Conservation (phyloP, 306 rosid species). For the Medicago lupulina region DNA sequence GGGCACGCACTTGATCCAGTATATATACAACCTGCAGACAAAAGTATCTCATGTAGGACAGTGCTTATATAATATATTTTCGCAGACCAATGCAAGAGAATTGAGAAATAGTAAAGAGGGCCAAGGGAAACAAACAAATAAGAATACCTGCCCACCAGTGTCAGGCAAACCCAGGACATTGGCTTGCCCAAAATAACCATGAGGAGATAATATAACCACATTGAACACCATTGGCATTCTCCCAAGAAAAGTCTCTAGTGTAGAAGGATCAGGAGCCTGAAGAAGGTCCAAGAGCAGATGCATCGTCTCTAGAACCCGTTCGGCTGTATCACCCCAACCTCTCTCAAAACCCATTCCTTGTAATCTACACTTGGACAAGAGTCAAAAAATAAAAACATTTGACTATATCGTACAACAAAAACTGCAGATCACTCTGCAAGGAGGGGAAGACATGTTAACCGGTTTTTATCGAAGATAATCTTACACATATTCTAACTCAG, state of each 20-base stretch:
- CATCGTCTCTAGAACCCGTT: constrained; percentile 69
- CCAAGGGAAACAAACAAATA: not conserved
- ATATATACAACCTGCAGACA: constrained; percentile 84
- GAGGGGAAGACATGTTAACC: not conserved
- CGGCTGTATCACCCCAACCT: constrained; percentile 96
- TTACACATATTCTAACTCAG: constrained; percentile 85
- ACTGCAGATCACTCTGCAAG: constrained; percentile 14
- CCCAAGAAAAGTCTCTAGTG: constrained; percentile 84
- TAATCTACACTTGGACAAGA: constrained; percentile 52
- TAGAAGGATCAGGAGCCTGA: constrained; percentile 95
- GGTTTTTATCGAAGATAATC: constrained; percentile 29
- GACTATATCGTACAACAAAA: not conserved
- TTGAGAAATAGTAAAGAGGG: not conserved
- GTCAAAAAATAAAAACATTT: constrained; percentile 14
- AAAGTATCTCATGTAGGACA: constrained; percentile 21
- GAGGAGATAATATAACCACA: constrained; percentile 91
- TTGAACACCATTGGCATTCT: constrained; percentile 92
- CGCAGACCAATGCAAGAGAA: constrained; percentile 19
- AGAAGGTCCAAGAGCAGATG: constrained; percentile 85
- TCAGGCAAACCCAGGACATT: constrained; percentile 95
- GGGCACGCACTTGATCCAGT: constrained; percentile 96
- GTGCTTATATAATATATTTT: constrained; percentile 9
- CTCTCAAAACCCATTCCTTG: constrained; percentile 94
- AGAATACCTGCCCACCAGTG: constrained; percentile 95
- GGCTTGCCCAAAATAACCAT: constrained; percentile 94